Conservation (phyloP, 164 flowering plant species). For the Cinnamomum chago region DNA sequence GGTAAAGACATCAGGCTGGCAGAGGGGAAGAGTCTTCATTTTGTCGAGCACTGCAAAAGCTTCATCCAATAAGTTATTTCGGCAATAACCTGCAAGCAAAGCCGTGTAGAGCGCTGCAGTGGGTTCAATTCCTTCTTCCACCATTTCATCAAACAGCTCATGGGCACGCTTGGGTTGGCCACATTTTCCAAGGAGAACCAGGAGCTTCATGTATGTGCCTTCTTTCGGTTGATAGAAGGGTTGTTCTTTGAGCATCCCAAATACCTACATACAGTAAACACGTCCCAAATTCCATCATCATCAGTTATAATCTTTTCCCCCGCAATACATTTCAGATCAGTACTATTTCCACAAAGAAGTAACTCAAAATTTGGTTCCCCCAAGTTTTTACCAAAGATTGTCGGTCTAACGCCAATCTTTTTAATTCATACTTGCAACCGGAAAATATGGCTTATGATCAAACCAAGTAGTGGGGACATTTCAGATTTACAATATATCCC, state of each 20-base stretch:
- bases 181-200: slow-evolving; percentile 75
- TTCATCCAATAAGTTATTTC: slow-evolving; percentile 65
- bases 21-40: slow-evolving; percentile 74
- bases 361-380: no score
- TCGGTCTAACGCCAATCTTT: no score
- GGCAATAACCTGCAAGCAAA: slow-evolving; percentile 74
- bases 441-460: no score
- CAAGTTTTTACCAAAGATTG: no score
- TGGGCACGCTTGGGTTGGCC: slow-evolving; percentile 77
- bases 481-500: no score
- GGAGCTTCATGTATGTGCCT: slow-evolving; percentile 89
- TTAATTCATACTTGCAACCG: no score
- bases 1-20: slow-evolving; percentile 90
- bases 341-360: neutral
- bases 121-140: slow-evolving; percentile 74
- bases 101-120: slow-evolving; percentile 81
- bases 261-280: slow-evolving; percentile 41
- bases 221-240: slow-evolving; percentile 81
- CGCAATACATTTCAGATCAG: neutral
- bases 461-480: no score
- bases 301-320: neutral
- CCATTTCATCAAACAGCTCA: slow-evolving; percentile 74
- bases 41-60: slow-evolving; percentile 61
- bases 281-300: no score
- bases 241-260: slow-evolving; percentile 80